A percentile compares a stretch with the other conserved stretches of the same genome.
These are phyloP conservation scores for Trichoderma gamsii DNA, from an alignment of 495 filamentous ascomycete genomes.

Conservation along the genomic window DNA sequence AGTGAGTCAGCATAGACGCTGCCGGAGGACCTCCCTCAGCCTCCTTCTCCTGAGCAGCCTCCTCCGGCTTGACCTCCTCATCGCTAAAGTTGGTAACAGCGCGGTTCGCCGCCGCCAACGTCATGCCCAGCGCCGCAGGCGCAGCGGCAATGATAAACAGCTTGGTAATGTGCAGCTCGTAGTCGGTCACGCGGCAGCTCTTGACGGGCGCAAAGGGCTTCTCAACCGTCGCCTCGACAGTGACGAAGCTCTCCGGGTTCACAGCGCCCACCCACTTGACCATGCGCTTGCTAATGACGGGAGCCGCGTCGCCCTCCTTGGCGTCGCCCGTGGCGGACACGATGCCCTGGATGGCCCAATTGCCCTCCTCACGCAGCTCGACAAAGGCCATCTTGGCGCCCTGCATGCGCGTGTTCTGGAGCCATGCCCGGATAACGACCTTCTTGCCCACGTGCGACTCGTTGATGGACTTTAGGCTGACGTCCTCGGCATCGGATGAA, in stretches of 20 bases:
- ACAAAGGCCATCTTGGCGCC: constrained; percentile 90
- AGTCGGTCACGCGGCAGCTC: constrained; percentile 64
- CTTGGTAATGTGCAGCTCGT: constrained; percentile 83
- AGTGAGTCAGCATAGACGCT: constrained; percentile 67
- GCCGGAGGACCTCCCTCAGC: constrained; percentile 53
- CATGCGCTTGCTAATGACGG: constrained; percentile 71
- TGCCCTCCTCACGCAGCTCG: constrained; percentile 75
- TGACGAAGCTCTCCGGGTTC: constrained; percentile 75
- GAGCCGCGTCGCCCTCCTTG: constrained; percentile 26
- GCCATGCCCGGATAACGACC: constrained; percentile 71
- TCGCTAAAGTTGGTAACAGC: constrained; percentile 60
- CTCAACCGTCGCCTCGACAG: constrained; percentile 74
- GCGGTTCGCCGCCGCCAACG: constrained; percentile 60
- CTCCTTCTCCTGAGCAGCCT: constrained; percentile 31
- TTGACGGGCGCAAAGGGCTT: constrained; percentile 78
- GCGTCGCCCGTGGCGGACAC: constrained; percentile 52
- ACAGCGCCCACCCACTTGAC: constrained; percentile 80
- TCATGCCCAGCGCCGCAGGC: constrained; percentile 62
- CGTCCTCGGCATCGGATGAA: constrained; percentile 31
- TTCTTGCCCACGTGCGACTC: constrained; percentile 63
- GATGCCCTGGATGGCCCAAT: constrained; percentile 69
- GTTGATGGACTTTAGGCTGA: constrained; percentile 48
- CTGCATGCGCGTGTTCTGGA: constrained; percentile 83
- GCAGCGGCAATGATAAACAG: constrained; percentile 59
- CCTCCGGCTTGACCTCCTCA: constrained; percentile 51